These are phyloP conservation scores for Suhomyces ambrosiae DNA, from an alignment of 1,139 yeast species.

Conservation along the genomic window DNA sequence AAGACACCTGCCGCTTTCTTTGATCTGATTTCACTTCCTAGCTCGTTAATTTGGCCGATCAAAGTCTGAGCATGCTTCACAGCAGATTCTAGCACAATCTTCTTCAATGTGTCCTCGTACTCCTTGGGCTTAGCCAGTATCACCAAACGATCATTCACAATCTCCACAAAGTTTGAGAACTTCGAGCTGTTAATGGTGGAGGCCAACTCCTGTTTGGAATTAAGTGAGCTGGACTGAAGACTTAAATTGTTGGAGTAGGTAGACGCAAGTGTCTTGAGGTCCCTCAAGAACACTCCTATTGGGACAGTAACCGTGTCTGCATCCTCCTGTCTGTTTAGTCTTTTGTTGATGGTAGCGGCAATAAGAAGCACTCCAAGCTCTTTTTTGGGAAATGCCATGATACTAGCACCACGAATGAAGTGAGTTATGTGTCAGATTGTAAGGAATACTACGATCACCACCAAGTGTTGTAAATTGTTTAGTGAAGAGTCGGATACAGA, in stretches of 20 bases:
- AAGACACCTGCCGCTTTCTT: background rate
- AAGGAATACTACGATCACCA: too few species aligned
- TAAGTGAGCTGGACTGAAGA: too few species aligned
- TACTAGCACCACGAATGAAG: too few species aligned
- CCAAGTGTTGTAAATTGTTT: too few species aligned
- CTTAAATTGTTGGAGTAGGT: conserved; percentile 14
- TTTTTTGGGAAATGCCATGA: conserved; percentile 1
- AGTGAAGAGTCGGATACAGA: too few species aligned
- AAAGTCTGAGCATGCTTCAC: conserved; percentile 28
- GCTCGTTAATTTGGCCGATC: conserved; percentile 32
- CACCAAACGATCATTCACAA: conserved; percentile 21
- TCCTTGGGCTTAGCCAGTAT: conserved; percentile 21
- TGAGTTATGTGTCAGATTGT: too few species aligned
- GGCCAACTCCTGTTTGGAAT: conserved; percentile 15
- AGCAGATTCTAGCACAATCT: conserved; percentile 29
- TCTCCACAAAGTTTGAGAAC: conserved; percentile 23
- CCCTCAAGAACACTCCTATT: conserved; percentile 21
- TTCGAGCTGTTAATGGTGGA: conserved; percentile 15
- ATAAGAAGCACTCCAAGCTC: conserved; percentile 24
- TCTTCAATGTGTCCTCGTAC: conserved; percentile 24
- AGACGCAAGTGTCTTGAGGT: conserved; percentile 20
- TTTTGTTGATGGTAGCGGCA: conserved; percentile 33
- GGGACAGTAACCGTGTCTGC: conserved; percentile 20
- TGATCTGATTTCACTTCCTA: conserved; percentile 13
- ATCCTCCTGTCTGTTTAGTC: conserved; percentile 17